A percentile compares a stretch with the other conserved stretches of the same genome.
These are phyloP conservation scores for Gomphus sp. DNA, from an alignment of 1,284 basidiomycete species.

Conservation along the genomic window DNA sequence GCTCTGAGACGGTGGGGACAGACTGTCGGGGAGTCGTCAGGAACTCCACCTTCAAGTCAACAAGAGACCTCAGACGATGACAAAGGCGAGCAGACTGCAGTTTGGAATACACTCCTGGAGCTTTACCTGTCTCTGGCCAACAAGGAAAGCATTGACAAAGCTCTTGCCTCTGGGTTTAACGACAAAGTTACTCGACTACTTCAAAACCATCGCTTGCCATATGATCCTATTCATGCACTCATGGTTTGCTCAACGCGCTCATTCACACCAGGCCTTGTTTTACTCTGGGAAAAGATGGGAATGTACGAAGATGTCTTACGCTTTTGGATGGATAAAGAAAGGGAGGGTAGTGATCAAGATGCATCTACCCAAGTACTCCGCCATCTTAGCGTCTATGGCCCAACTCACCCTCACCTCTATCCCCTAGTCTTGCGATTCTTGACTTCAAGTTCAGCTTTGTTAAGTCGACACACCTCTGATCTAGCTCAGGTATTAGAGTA, in stretches of 20 bases:
- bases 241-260: slow-evolving; percentile 82
- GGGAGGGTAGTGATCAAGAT: slow-evolving; percentile 27
- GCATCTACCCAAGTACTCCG: slow-evolving; percentile 65
- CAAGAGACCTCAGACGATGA: slow-evolving; percentile 31
- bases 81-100: slow-evolving; percentile 67
- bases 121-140: slow-evolving; percentile 64
- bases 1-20: slow-evolving; percentile 79
- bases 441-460: slow-evolving; percentile 64
- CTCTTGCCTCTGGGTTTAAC: slow-evolving; percentile 12
- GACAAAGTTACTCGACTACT: slow-evolving; percentile 69
- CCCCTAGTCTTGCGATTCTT: slow-evolving; percentile 86
- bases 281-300: slow-evolving; percentile 87
- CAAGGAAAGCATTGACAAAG: slow-evolving; percentile 13
- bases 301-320: slow-evolving; percentile 95
- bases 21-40: slow-evolving; percentile 37
- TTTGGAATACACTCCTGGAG: slow-evolving; percentile 96
- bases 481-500: slow-evolving; percentile 62
- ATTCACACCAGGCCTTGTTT: slow-evolving; percentile 79
- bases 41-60: slow-evolving; percentile 2
- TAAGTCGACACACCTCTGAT: slow-evolving; percentile 64
- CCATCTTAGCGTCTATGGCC: slow-evolving; percentile 69
- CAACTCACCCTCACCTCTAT: slow-evolving; percentile 68
- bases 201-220: slow-evolving; percentile 57
- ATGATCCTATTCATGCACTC: slow-evolving; percentile 86
- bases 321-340: slow-evolving; percentile 78